phyloP scores from a whole-genome alignment of 78 protist species.

The Bodo saltans region DNA sequence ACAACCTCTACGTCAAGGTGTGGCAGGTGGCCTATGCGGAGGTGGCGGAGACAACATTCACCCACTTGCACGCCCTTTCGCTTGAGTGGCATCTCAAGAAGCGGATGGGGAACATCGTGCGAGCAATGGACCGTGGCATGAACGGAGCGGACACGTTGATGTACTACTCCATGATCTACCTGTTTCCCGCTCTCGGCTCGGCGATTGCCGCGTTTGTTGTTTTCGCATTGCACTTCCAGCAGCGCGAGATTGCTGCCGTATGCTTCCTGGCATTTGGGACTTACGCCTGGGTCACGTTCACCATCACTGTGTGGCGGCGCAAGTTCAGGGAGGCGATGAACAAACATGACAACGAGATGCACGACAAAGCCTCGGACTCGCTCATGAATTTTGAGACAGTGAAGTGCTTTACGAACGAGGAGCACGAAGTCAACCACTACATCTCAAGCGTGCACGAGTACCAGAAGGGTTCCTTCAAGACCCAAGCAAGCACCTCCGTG shows the following conservation, averaged over 20 bases:
- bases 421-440: conserved; percentile 30
- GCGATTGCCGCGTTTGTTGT: conserved; percentile 59
- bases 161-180: conserved; percentile 56
- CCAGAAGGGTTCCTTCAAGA: conserved; percentile 49
- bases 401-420: conserved; percentile 68
- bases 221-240: conserved; percentile 44
- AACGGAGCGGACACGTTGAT: conserved; percentile 59
- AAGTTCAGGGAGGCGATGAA: conserved; percentile 45
- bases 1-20: neutral
- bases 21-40: neutral
- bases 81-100: conserved; percentile 72
- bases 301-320: conserved; percentile 67
- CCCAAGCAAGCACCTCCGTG: conserved; percentile 38
- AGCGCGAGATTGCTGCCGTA: conserved; percentile 11
- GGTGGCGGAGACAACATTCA: neutral
- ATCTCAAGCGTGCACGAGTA: conserved; percentile 7
- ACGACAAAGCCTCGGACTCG: conserved; percentile 43
- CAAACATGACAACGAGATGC: conserved; percentile 36
- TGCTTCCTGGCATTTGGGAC: conserved; percentile 44
- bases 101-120: conserved; percentile 69
- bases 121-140: conserved; percentile 79
- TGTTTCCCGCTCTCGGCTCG: conserved; percentile 75
- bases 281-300: conserved; percentile 69
- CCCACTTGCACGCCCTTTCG: conserved; percentile 70
- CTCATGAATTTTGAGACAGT: conserved; percentile 76